phyloP scores from a whole-genome alignment of 805 yeast species.

The Clavispora phyllophila region DNA sequence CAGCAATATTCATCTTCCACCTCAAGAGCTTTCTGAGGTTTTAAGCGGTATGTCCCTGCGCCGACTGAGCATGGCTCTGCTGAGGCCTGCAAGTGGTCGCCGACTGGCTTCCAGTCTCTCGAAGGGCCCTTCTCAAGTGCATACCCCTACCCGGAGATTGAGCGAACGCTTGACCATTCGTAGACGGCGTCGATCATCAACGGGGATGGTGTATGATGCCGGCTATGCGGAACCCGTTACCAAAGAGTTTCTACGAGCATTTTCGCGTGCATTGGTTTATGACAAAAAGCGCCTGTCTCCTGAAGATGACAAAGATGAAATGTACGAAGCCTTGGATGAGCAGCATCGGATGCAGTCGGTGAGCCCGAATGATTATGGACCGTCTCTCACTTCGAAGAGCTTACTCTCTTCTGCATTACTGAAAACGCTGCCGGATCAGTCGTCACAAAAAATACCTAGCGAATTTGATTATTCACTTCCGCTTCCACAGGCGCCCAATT shows the following conservation, averaged over 20 bases:
- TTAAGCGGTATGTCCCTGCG: slow-evolving; percentile 10
- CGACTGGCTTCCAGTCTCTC: slow-evolving; percentile 1
- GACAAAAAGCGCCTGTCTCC: slow-evolving; percentile 7
- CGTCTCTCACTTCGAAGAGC: slow-evolving; percentile 14
- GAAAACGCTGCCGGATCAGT: slow-evolving; percentile 18
- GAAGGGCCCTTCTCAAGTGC: slow-evolving; percentile 2
- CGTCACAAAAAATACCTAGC: background rate
- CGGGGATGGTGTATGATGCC: slow-evolving; percentile 21
- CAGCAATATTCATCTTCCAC: slow-evolving; percentile 17
- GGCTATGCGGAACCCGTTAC: slow-evolving; percentile 34
- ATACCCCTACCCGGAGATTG: slow-evolving; percentile 11
- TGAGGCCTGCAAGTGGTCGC: background rate
- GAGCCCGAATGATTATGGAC: slow-evolving; percentile 20
- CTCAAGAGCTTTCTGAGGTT: slow-evolving; percentile 17
- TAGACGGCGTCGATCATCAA: slow-evolving; percentile 14
- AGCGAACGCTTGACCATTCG: slow-evolving; percentile 12
- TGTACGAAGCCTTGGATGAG: slow-evolving; percentile 8
- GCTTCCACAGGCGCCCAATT: background rate
- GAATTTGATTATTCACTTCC: background rate
- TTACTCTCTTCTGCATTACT: background rate
- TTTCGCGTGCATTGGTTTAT: slow-evolving; percentile 26
- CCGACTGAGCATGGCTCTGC: slow-evolving; percentile 1
- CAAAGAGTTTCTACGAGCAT: slow-evolving; percentile 30
- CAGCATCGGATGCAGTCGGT: slow-evolving; percentile 7
- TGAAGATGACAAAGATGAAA: slow-evolving; percentile 5